Base-by-base conservation (phyloP, 176 grass and related monocot species). In the sorghum (Sorghum bicolor) region DNA sequence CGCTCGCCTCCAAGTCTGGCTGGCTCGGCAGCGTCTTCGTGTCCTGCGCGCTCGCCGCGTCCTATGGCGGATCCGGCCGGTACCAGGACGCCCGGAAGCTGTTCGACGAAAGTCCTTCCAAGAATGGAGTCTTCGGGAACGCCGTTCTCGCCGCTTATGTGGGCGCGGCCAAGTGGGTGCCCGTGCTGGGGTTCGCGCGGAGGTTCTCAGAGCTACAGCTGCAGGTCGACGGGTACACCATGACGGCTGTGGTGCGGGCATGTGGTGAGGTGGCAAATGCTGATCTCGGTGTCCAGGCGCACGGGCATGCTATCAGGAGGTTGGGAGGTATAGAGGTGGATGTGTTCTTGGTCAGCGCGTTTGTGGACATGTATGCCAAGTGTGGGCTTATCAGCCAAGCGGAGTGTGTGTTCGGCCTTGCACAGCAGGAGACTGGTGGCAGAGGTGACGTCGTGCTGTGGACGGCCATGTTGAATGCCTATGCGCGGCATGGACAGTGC, bases 331-430 rank as follows among this genome's bases (percentile, higher is more conserved):
- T 72, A 37, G 85, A 80, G 10, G 63, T 34, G 15, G 83, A 94
- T 19, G 77, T 65, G 67, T 88, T 94, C 80, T 44, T 91, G 64
- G 24, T 36, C 36, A 69, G 83, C 1, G 80, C 72, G 2, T 50
- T 94, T 34, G 45, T 94, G 75, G 92, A 94, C 44, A 94, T 94
- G 92, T 94, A 91, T 11, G 92, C 86, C 71, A 88, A 91, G 77
- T 88, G 92, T 0, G 86, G 92, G 37, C 86, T 88, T 48, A 76
- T 90, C 17, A 50, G 76, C 12, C 77, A 73, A 4, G 80, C 88
- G 4, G 53, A 88, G 34, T 70, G 29, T 38, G 80, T 91, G 79
- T 94, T 94, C 6, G 8, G 53, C 24, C 61, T 85, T 14, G 79
- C 86, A 4, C 72, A 53, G 19, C 41, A 26, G 5, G 73, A 11